Percentiles rank a stretch among this genome's conserved stretches.
These are phyloP conservation scores for bread wheat (Triticum aestivum) DNA, from an alignment of 176 grass and related monocot genomes.

Conservation along the genomic window DNA sequence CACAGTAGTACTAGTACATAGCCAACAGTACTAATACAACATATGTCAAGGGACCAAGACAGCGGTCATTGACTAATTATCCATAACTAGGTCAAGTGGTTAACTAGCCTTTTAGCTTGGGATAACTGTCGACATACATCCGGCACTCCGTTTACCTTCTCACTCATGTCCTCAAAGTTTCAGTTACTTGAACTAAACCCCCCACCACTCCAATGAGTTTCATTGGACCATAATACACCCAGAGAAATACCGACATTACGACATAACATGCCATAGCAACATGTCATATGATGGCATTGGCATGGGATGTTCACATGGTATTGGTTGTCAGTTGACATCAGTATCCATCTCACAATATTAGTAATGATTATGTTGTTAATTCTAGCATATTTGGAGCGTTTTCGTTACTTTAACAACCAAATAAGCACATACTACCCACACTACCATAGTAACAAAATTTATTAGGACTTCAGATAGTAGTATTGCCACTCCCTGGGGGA, in stretches of 20 bases:
- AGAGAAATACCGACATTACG: too few relatives aligned
- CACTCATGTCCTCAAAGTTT: slow-evolving; percentile 2
- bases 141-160: neutral
- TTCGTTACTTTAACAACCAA: neutral
- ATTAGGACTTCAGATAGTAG: neutral
- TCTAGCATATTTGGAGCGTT: neutral
- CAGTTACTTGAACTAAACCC: neutral
- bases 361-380: neutral
- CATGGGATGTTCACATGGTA: neutral
- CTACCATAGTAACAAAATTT: neutral
- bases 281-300: neutral
- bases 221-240: too few relatives aligned
- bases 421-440: neutral
- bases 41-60: neutral
- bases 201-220: neutral
- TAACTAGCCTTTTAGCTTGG: neutral
- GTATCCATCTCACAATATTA: neutral
- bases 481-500: neutral
- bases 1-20: neutral
- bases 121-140: neutral
- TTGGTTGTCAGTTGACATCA: neutral
- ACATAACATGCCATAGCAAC: too few relatives aligned
- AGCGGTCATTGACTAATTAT: neutral
- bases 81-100: neutral
- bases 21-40: neutral